Evolutionary conservation across 1,139 yeast species (phyloP), one percentile per base, ranked within the genome.

Genomic region (Diutina siamensis): DNA sequence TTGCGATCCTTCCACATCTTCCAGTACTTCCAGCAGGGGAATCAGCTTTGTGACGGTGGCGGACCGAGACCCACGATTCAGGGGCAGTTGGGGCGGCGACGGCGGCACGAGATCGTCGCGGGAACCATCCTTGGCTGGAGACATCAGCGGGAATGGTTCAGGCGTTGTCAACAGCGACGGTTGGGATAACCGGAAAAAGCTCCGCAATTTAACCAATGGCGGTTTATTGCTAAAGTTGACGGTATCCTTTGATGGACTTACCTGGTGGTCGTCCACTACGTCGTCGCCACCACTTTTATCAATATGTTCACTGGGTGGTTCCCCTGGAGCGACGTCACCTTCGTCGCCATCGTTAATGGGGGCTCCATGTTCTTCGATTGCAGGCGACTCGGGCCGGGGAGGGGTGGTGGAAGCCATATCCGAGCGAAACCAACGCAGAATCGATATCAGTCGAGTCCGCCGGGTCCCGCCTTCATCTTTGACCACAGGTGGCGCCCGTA

Each of bases 161-260:
- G 42, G 21, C 4, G 13, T 4, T 4, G 34, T n/a, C 34, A 31
- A 4, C 34, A 31, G 13, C 4, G 36, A 7, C 8, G 31, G 42
- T 20, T 38, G 42, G 21, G 42, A 38, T 5, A 38, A n/a, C n/a
- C 42, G 32, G 42, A 38, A 38, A 25, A 38, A 38, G 8, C 21
- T 15, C 32, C 42, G 42, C n/a, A 38, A 25, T 20, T 38, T 38
- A 21, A 38, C 42, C 32, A 38, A 38, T 18, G 42, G 42, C 31
- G 42, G 42, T 19, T 38, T 38, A 17, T n/a, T 25, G 19, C 32
- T 15, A 12, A 18, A 18, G 15, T 15, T 18, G 4, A 4, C 20
- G 12, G 18, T 18, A 4, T 31, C 34, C 34, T 31, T 31, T 7
- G 13, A 7, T 31, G 34, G 34, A 13, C 34, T 12, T 8, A 12